Base-by-base conservation (phyloP, 78 protist species). In the Thecamonas trahens region DNA sequence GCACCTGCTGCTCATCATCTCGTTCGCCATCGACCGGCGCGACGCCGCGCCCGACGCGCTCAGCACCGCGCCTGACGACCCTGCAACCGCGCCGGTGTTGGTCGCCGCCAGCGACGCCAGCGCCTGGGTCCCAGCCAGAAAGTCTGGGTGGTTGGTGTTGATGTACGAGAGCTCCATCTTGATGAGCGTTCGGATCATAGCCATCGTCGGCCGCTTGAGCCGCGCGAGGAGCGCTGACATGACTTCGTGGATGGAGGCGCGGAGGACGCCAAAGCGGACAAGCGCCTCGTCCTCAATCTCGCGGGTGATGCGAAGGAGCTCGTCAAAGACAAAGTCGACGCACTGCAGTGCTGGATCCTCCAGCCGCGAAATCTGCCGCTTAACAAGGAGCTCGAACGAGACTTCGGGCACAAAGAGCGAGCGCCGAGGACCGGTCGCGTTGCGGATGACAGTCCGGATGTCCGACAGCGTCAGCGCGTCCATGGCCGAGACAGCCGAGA, bases 61-160 rank as follows among this genome's bases (percentile, higher is more conserved):
- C n/a, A n/a, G n/a, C n/a, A n/a, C n/a, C n/a, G n/a, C n/a, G n/a
- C n/a, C n/a, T n/a, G n/a, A n/a, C n/a, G n/a, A n/a, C n/a, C n/a
- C n/a, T n/a, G n/a, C n/a, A n/a, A n/a, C n/a, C n/a, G n/a, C n/a
- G n/a, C n/a, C n/a, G n/a, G n/a, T n/a, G n/a, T n/a, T n/a, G n/a
- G n/a, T n/a, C n/a, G n/a, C n/a, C n/a, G n/a, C n/a, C n/a, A n/a
- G n/a, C n/a, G n/a, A n/a, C n/a, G n/a, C n/a, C n/a, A n/a, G n/a
- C n/a, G n/a, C 15, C 39, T 34, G 29, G 15, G 39, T 52, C 37
- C 72, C 70, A 1, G 62, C 80, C 20, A 78, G 66, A 50, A 92
- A 92, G 78, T 92, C 96, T 26, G 96, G 96, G 69, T 91, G 96
- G 24, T 65, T 60, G 11, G 92, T 92, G 85, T 94, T 94, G 65